Base-by-base conservation (phyloP, 805 yeast genomes). In the Ogataea thermomethanolica region DNA sequence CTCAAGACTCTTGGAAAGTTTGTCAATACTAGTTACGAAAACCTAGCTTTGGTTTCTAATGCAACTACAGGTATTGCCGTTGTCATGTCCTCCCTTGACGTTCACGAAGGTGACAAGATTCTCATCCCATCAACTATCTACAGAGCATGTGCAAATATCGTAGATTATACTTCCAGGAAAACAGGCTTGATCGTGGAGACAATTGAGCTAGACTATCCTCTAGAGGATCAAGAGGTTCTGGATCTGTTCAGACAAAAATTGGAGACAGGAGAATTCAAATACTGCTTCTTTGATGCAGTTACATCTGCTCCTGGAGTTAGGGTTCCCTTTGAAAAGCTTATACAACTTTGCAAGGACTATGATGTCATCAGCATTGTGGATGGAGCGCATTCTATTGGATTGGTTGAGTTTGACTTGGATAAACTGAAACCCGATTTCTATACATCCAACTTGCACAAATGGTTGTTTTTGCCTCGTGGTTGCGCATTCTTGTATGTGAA, bases 361-460 rank as follows among this genome's bases (percentile, higher is more conserved):
- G 58, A 61, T 10, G 74, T 76, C 4, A 45, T 79, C 33, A 75
- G 85, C 3, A 59, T 80, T 30, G 70, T 84, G 20, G 91, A 84
- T 56, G 91, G 84, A 10, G 91, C 90, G 5, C 91, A 84, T 54
- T 73, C 78, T 1, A 66, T 77, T 25, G 91, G 91, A 0, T 60
- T 70, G 39, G 50, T 75, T 23, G 71, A 72, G 8, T 39, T 74
- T n/a, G 62, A 69, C 33, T 48, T 78, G 25, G 59, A 56, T 9
- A 53, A 53, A 9, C 47, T 73, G 17, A 47, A 67, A 33, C 85
- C 88, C 0, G 88, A 81, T 51, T 83, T 79, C 54, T 74, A 68
- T 54, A 66, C 72, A 17, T 61, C 81, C 14, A 84, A 83, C 51
- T 62, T 82, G 13, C 90, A 84, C 65, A 84, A 84, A 53, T 84